Base-by-base conservation (phyloP, 1,284 basidiomycete genomes). In the Rhodotorula sp. region DNA sequence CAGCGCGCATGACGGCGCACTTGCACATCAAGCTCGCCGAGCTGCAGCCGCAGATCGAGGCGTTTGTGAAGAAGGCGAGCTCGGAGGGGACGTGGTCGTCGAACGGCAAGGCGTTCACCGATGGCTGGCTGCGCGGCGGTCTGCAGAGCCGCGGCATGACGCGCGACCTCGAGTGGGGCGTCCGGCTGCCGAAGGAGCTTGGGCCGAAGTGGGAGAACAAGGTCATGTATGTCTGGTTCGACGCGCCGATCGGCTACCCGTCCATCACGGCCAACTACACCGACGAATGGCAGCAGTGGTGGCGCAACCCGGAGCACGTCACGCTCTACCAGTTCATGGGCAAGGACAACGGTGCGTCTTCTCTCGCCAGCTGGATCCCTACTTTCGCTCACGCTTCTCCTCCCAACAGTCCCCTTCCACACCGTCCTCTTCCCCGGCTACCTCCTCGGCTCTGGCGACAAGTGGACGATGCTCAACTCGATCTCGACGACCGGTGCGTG, bases 181-280 rank as follows among this genome's bases (percentile, higher is more conserved):
- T 99, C 14, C 90, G 92, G 7, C 92, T 99, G 16, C 96, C 91
- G 0, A 87, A 81, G 66, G 87, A 88, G 66, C 46, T 78, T 52
- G 77, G 74, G 74, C 84, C 89, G 75, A 89, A 89, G 66, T 93
- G 98, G 91, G 86, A 89, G 79, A 90, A 90, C 56, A 99, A 99
- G 83, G 97, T 99, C 70, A 88, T 99, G 75, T 99, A 95, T 94
- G 83, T 83, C 53, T 77, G 78, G 96, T 98, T 97, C 81, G 97
- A 99, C 79, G 97, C 97, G 0, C 92, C 93, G 23, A 93, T 97
- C 73, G 97, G 97, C 67, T 99, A 99, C 82, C 90, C 93, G 7
- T 97, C 93, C 82, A 98, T 99, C 79, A 99, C 96, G 10, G 93
- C 94, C 67, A 92, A 91, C 80, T 96, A 97, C 84, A 97, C 93